Conservation (phyloP, 345 rosid species). For the Viola odorata region DNA sequence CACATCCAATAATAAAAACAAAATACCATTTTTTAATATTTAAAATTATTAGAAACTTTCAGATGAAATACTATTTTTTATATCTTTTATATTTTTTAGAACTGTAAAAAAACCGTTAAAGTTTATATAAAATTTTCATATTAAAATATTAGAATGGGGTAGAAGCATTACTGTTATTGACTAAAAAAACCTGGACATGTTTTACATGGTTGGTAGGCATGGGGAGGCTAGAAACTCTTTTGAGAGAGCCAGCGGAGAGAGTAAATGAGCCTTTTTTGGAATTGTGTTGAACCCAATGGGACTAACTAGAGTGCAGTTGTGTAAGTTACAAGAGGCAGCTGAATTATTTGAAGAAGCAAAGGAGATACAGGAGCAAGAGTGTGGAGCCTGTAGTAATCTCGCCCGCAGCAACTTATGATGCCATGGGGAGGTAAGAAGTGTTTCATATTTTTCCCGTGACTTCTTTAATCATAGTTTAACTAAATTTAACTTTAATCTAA, state of each 20-base stretch:
- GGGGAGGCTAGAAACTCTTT: constrained; percentile 79
- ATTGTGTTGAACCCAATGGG: constrained; percentile 97
- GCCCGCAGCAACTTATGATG: constrained; percentile 97
- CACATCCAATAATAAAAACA: too few relatives aligned
- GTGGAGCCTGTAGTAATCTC: constrained; percentile 86
- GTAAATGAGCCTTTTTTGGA: constrained; percentile 84
- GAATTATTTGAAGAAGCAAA: constrained; percentile 90
- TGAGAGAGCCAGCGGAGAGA: constrained; percentile 74
- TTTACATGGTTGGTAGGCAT: constrained; percentile 73
- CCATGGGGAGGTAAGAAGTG: constrained; percentile 73
- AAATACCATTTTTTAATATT: too few relatives aligned
- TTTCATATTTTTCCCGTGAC: background rate
- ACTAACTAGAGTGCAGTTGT: constrained; percentile 80
- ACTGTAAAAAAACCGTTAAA: too few relatives aligned
- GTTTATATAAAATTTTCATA: too few relatives aligned
- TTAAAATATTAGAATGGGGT: too few relatives aligned
- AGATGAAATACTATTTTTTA: too few relatives aligned
- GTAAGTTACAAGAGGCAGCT: constrained; percentile 85
- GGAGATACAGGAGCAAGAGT: constrained; percentile 75
- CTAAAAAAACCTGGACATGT: constrained; percentile 99
- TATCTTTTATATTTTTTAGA: too few relatives aligned
- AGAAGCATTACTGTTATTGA: too few relatives aligned
- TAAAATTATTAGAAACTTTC: too few relatives aligned
- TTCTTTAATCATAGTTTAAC: too few relatives aligned
- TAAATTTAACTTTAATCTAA: too few relatives aligned